Percentiles rank a stretch among this genome's conserved stretches.
These are phyloP conservation scores for Penicillium silybi DNA, from an alignment of 495 filamentous ascomycete species.

Conservation along the genomic window DNA sequence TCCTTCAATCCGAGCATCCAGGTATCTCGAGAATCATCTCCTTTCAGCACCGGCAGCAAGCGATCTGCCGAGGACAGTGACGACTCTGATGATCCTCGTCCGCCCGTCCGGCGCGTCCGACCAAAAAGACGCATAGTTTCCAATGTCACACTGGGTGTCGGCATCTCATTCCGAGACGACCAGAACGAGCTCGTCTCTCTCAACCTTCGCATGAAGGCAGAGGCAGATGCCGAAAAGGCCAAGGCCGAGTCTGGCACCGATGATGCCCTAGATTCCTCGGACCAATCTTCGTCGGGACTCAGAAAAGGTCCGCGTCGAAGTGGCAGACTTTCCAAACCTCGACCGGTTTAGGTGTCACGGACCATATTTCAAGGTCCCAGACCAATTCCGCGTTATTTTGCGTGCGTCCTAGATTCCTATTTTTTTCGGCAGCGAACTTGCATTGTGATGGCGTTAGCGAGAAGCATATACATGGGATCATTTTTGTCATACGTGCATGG, in stretches of 20 bases:
- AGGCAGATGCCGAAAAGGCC: slow-evolving; percentile 14
- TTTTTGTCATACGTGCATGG: slow-evolving; percentile 17
- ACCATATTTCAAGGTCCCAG: not conserved
- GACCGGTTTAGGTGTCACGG: slow-evolving; percentile 1
- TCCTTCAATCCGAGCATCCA: slow-evolving; percentile 37
- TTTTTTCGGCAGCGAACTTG: slow-evolving; percentile 20
- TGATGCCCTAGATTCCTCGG: not conserved
- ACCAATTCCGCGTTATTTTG: not conserved
- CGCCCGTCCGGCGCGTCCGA: slow-evolving; percentile 27
- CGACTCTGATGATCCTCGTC: slow-evolving; percentile 33
- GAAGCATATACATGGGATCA: slow-evolving; percentile 12
- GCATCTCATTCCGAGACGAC: slow-evolving; percentile 43
- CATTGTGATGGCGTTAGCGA: slow-evolving; percentile 24
- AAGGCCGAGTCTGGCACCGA: slow-evolving; percentile 1
- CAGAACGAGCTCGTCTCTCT: slow-evolving; percentile 45
- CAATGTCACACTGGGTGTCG: slow-evolving; percentile 42
- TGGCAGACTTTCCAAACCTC: slow-evolving; percentile 19
- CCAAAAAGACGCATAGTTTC: slow-evolving; percentile 38
- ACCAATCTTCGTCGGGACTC: slow-evolving; percentile 6
- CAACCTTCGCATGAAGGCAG: slow-evolving; percentile 32
- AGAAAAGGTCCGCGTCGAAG: slow-evolving; percentile 18
- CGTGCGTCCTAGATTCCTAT: slow-evolving; percentile 1
- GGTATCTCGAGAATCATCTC: slow-evolving; percentile 42
- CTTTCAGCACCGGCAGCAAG: slow-evolving; percentile 46
- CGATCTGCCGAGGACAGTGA: slow-evolving; percentile 47